Percentiles rank a stretch among this genome's conserved stretches.
Conservation (phyloP, 202 grass and related monocot species). For the Schoenoplectus triqueter region DNA sequence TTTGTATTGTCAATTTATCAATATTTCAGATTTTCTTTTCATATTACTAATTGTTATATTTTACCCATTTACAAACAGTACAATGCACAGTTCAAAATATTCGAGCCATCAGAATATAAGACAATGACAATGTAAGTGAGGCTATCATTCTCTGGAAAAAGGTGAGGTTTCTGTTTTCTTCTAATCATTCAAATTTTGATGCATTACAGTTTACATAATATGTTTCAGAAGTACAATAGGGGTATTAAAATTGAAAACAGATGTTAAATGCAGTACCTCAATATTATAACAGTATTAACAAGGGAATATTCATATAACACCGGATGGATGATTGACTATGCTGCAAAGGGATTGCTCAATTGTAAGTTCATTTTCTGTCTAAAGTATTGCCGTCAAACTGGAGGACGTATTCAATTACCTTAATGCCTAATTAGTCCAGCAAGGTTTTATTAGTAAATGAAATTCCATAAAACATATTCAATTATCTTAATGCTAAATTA, state of each 20-base stretch:
- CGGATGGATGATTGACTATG: slow-evolving; percentile 89
- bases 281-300: slow-evolving; percentile 94
- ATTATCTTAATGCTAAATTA: slow-evolving; percentile 3
- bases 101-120: slow-evolving; percentile 76
- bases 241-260: slow-evolving; percentile 38
- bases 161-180: slow-evolving; percentile 51
- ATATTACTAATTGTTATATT: slow-evolving; percentile 14
- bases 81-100: slow-evolving; percentile 85
- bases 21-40: neutral
- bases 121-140: slow-evolving; percentile 65
- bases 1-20: slow-evolving; percentile 39
- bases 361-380: slow-evolving; percentile 54
- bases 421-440: neutral
- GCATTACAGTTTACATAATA: neutral
- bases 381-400: neutral
- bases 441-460: neutral
- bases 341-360: slow-evolving; percentile 85
- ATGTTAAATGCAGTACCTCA: slow-evolving; percentile 70
- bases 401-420: neutral
- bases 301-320: slow-evolving; percentile 87
- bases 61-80: slow-evolving; percentile 50
- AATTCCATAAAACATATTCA: neutral
- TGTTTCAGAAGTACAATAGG: neutral
- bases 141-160: slow-evolving; percentile 87
- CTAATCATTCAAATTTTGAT: slow-evolving; percentile 33